Evolutionary conservation across 2,329 filamentous ascomycete species (phyloP).

Genomic region (Samsoniella hepiali): DNA sequence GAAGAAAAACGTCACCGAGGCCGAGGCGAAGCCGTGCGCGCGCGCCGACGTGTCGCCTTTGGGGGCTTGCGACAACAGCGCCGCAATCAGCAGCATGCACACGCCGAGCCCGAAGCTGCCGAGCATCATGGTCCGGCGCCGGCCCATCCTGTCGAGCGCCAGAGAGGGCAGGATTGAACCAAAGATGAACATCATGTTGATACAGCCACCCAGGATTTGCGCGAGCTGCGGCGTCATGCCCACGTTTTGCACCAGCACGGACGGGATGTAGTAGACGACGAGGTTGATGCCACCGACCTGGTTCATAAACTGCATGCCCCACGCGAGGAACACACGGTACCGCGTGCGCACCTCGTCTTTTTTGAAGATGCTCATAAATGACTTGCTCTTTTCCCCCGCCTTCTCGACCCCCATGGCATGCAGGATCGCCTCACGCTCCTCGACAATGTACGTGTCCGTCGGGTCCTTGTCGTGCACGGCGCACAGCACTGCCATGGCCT

Average conservation of each 20-base stretch:
- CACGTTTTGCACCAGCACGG: conserved; percentile 34
- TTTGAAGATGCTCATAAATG: conserved; percentile 41
- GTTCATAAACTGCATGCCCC: conserved; percentile 48
- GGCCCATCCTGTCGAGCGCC: conserved; percentile 36
- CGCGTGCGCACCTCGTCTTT: conserved; percentile 42
- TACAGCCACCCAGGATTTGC: conserved; percentile 35
- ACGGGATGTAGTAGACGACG: conserved; percentile 37
- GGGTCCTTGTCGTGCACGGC: conserved; percentile 40
- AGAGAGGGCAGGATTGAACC: conserved; percentile 35
- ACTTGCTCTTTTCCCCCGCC: conserved; percentile 30
- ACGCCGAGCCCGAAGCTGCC: conserved; percentile 33
- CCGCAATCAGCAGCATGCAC: conserved; percentile 38
- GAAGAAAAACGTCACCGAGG: conserved; percentile 38
- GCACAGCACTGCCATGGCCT: conserved; percentile 36
- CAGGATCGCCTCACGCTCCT: conserved; percentile 38
- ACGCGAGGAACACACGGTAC: conserved; percentile 44
- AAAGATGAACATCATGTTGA: conserved; percentile 38
- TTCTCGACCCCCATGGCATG: conserved; percentile 40
- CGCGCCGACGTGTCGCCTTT: conserved; percentile 2
- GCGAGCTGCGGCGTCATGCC: conserved; percentile 30
- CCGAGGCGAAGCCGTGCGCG: conserved; percentile 22
- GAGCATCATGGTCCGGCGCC: conserved; percentile 43
- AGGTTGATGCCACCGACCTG: conserved; percentile 48
- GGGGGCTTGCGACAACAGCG: conserved; percentile 28
- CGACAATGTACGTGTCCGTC: conserved; percentile 31